Evolutionary conservation across 208 protist species (phyloP).

Genomic region (Leishmania gerbilli): DNA sequence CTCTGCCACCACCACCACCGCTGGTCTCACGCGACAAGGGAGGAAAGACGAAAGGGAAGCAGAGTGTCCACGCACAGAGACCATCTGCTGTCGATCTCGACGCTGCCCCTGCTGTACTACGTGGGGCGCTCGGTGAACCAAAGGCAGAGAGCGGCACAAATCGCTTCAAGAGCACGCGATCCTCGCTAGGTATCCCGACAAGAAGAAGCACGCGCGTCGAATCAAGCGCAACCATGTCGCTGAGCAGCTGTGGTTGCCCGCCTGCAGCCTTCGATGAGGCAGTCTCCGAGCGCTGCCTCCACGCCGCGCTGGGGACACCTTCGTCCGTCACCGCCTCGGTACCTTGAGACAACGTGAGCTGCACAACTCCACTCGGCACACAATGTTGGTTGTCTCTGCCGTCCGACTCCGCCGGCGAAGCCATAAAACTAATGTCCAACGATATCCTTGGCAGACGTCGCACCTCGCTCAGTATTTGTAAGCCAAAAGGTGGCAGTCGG

Average conservation of each 20-base stretch:
- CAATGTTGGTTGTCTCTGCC: not conserved
- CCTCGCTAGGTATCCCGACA: slow-evolving; percentile 33
- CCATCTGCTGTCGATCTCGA: not conserved
- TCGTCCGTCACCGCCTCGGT: not conserved
- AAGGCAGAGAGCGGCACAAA: slow-evolving; percentile 18
- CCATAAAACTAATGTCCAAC: not conserved
- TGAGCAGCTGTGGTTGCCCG: not conserved
- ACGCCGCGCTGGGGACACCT: not conserved
- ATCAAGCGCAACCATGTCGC: not conserved
- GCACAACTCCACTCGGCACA: not conserved
- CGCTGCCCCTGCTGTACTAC: not conserved
- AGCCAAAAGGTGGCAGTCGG: slow-evolving; percentile 76
- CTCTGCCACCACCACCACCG: not conserved
- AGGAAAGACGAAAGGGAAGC: slow-evolving; percentile 4
- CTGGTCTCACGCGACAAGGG: not conserved
- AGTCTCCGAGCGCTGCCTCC: not conserved
- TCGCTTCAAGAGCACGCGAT: slow-evolving; percentile 41
- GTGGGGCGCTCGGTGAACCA: not conserved
- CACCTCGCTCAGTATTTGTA: slow-evolving; percentile 42
- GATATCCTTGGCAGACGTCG: slow-evolving; percentile 28
- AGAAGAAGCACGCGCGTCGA: slow-evolving; percentile 28
- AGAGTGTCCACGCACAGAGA: not conserved
- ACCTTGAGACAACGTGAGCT: not conserved
- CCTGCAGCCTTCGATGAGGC: not conserved
- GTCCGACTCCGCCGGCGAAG: not conserved